Conservation (phyloP, 208 protist genomes). For the Jaenimonas drosophilae region DNA sequence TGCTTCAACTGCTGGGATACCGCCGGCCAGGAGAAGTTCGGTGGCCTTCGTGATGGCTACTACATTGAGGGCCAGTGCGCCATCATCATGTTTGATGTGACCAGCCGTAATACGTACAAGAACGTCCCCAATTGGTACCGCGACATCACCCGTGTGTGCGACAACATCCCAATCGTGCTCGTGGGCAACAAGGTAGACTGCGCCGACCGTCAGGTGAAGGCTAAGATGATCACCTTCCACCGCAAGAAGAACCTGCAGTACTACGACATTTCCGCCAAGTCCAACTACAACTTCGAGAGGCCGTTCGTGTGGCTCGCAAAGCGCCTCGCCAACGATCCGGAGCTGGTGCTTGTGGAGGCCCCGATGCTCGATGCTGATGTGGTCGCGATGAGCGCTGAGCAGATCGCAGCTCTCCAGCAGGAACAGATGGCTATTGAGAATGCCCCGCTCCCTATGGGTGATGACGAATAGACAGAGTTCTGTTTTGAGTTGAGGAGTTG, state of each 20-base stretch:
- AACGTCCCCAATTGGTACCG: slow-evolving; percentile 99
- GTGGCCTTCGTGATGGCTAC: slow-evolving; percentile 99
- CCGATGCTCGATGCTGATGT: slow-evolving; percentile 68
- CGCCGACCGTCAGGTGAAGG: slow-evolving; percentile 99
- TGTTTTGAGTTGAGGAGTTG: too few species aligned
- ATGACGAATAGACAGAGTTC: slow-evolving; percentile 90
- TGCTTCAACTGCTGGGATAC: slow-evolving; percentile 99
- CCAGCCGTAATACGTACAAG: slow-evolving; percentile 99
- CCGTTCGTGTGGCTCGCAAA: slow-evolving; percentile 99
- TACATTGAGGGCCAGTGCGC: slow-evolving; percentile 99
- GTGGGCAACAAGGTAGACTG: slow-evolving; percentile 99
- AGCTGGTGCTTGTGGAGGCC: slow-evolving; percentile 92
- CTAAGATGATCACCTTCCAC: slow-evolving; percentile 99
- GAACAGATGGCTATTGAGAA: slow-evolving; percentile 81
- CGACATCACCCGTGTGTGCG: slow-evolving; percentile 98
- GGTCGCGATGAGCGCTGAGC: slow-evolving; percentile 63
- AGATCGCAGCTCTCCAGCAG: slow-evolving; percentile 76
- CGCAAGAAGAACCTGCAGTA: slow-evolving; percentile 99
- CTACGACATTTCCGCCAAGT: slow-evolving; percentile 99
- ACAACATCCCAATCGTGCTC: slow-evolving; percentile 99
- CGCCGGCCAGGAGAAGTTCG: slow-evolving; percentile 99
- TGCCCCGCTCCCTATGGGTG: slow-evolving; percentile 91
- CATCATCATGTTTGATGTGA: slow-evolving; percentile 99
- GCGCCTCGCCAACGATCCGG: slow-evolving; percentile 93
- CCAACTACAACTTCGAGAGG: slow-evolving; percentile 99